These are phyloP conservation scores for Arxiozyma slooffiae DNA, from an alignment of 1,139 yeast species.

Conservation along the genomic window DNA sequence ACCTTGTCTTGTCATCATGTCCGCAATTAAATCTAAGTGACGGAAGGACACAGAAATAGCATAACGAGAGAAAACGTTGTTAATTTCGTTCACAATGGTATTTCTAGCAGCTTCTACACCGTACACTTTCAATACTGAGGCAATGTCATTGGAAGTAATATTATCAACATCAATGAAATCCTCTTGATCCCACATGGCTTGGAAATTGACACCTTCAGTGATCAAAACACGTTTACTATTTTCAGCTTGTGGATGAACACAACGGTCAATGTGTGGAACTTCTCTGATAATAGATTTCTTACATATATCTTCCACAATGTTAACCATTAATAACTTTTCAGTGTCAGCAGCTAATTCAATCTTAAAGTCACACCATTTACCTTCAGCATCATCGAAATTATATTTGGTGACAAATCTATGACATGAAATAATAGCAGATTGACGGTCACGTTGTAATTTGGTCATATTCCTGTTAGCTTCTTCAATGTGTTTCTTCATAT, in stretches of 20 bases:
- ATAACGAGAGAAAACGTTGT: slow-evolving; percentile 90
- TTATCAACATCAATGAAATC: slow-evolving; percentile 82
- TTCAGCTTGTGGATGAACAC: slow-evolving; percentile 72
- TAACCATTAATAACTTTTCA: slow-evolving; percentile 93
- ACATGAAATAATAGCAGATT: slow-evolving; percentile 64
- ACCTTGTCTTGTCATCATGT: slow-evolving; percentile 99
- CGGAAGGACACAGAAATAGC: slow-evolving; percentile 90
- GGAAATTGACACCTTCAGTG: slow-evolving; percentile 97
- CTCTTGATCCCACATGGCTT: slow-evolving; percentile 97
- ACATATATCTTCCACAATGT: slow-evolving; percentile 87
- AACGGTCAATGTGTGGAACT: slow-evolving; percentile 83
- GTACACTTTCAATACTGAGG: slow-evolving; percentile 80
- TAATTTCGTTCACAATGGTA: slow-evolving; percentile 92
- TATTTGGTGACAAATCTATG: slow-evolving; percentile 68
- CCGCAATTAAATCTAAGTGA: slow-evolving; percentile 94
- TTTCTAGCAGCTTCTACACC: slow-evolving; percentile 99
- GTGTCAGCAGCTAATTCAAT: slow-evolving; percentile 77
- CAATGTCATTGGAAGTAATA: slow-evolving; percentile 84
- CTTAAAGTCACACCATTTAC: slow-evolving; percentile 89
- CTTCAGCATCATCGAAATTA: slow-evolving; percentile 80
- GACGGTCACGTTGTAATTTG: slow-evolving; percentile 69
- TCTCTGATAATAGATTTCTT: slow-evolving; percentile 88
- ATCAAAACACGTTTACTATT: slow-evolving; percentile 66
- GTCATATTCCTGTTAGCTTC: slow-evolving; percentile 36
- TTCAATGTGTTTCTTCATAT: slow-evolving; percentile 23